Base-by-base conservation (phyloP, 495 filamentous ascomycete species). In the Aspergillus cavernicola region DNA sequence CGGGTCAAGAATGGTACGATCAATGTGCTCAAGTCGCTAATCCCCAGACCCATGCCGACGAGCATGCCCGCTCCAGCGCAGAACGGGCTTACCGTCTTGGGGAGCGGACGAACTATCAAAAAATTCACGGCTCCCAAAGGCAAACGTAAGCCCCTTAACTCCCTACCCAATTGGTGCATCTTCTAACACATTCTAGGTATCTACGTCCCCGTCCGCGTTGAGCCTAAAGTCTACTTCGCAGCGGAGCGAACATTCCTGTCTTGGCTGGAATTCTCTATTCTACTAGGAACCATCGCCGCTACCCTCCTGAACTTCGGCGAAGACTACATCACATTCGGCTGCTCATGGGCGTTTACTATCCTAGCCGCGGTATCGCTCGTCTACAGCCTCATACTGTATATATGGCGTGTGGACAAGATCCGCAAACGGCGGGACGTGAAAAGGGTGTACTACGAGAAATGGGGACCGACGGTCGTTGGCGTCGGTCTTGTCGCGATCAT, bases 141-240 rank as follows among this genome's bases (percentile, higher is more conserved):
- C 19, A 97, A 97, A 71, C 80, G 82, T 83, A 66, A 70, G 80
- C 11, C 33, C 31, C 31, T 13, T 3, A 10, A 9, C 31, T n/a
- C 7, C 4, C 11, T 11, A 9, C 3, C 31, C 11, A 13, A 33
- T 13, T 4, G 24, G 4, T 28, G 24, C 31, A 33, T 33, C 6
- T 24, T 36, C 58, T 52, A 59, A 48, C 44, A 35, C n/a, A 11
- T 28, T n/a, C 36, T 45, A 85, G 81, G 79, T 60, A 98, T 98
- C 59, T 90, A 96, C 57, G 92, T 98, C 19, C 93, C 92, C 24
- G 85, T 97, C 37, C 84, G 93, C 46, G 90, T 98, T 40, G 93
- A 98, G 71, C 93, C 93, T 3, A 98, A 98, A 68, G 93, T 98
- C 55, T 95, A 91, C 69, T 96, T 98, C 59, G 93, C 93, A 20